Evolutionary conservation across 495 filamentous ascomycete species (phyloP).

Genomic region (Tuber brumale): DNA sequence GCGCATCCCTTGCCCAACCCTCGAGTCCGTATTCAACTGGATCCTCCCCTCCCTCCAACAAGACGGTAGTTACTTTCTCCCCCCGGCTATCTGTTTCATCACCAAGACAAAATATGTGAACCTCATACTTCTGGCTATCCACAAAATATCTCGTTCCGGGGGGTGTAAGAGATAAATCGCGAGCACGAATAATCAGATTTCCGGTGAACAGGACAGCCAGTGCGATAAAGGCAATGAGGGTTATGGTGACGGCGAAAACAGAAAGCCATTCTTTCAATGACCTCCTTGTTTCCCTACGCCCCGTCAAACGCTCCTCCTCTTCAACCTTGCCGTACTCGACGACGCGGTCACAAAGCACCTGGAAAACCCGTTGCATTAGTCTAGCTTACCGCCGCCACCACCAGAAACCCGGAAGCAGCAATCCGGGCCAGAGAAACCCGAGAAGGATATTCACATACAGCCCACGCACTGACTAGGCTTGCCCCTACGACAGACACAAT

Average conservation of each 20-base stretch:
- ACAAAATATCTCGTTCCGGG: slow-evolving; percentile 71
- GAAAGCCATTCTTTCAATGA: slow-evolving; percentile 75
- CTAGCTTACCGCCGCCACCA: neutral
- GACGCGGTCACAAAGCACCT: slow-evolving; percentile 51
- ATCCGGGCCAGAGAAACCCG: neutral
- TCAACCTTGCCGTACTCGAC: slow-evolving; percentile 86
- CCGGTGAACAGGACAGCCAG: slow-evolving; percentile 66
- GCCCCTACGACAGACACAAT: slow-evolving; percentile 78
- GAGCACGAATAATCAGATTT: slow-evolving; percentile 67
- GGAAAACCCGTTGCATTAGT: neutral
- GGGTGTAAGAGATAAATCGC: slow-evolving; percentile 63
- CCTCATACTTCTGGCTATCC: slow-evolving; percentile 69
- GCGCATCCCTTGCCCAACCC: slow-evolving; percentile 60
- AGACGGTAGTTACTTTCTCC: slow-evolving; percentile 59
- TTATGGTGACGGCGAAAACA: slow-evolving; percentile 67
- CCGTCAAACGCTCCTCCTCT: slow-evolving; percentile 88
- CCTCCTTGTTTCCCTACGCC: slow-evolving; percentile 76
- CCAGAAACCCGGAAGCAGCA: neutral
- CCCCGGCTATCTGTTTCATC: slow-evolving; percentile 51
- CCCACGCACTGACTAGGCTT: slow-evolving; percentile 57
- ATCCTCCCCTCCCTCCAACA: slow-evolving; percentile 73
- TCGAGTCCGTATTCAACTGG: slow-evolving; percentile 71
- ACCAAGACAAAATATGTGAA: slow-evolving; percentile 80
- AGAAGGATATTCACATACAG: slow-evolving; percentile 46
- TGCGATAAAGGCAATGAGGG: slow-evolving; percentile 58